A percentile compares a stretch with the other conserved stretches of the same genome.
Evolutionary conservation across 2,329 filamentous ascomycete species (phyloP).

Genomic region (Nigrograna mackinnonii): DNA sequence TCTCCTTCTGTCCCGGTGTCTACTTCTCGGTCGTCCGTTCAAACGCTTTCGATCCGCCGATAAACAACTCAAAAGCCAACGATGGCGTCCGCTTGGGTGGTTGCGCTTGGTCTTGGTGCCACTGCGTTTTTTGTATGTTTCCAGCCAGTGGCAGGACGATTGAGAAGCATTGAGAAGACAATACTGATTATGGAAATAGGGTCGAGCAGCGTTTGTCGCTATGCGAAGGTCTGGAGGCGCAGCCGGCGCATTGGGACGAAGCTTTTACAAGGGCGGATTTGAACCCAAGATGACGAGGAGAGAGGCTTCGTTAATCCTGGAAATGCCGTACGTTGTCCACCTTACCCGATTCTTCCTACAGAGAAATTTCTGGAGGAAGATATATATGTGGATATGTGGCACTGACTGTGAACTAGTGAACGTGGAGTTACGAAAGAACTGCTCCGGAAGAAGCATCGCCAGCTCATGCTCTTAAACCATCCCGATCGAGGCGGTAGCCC

Average conservation of each 20-base stretch:
- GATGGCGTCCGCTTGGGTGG: conserved; percentile 62
- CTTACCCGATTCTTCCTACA: background rate
- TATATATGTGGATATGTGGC: too few species aligned
- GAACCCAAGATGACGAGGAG: conserved; percentile 91
- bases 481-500: conserved; percentile 96
- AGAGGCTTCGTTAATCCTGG: conserved; percentile 88
- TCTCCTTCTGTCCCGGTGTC: background rate
- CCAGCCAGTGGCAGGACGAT: conserved; percentile 1
- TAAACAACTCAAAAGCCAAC: background rate
- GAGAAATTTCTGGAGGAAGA: too few species aligned
- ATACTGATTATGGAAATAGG: conserved; percentile 55
- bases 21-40: too few species aligned
- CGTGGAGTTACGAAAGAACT: conserved; percentile 87
- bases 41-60: background rate
- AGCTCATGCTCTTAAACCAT: conserved; percentile 96
- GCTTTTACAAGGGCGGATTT: conserved; percentile 99
- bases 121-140: conserved; percentile 66
- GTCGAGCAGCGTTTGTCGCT: conserved; percentile 89
- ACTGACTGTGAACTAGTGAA: conserved; percentile 74
- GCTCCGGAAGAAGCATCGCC: conserved; percentile 91
- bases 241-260: conserved; percentile 76
- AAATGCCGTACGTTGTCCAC: conserved; percentile 72
- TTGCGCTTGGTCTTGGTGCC: conserved; percentile 65
- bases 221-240: conserved; percentile 76
- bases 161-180: background rate